phyloP scores from a whole-genome alignment of 2,329 filamentous ascomycete genomes.

The Cryoendolithus antarcticus region DNA sequence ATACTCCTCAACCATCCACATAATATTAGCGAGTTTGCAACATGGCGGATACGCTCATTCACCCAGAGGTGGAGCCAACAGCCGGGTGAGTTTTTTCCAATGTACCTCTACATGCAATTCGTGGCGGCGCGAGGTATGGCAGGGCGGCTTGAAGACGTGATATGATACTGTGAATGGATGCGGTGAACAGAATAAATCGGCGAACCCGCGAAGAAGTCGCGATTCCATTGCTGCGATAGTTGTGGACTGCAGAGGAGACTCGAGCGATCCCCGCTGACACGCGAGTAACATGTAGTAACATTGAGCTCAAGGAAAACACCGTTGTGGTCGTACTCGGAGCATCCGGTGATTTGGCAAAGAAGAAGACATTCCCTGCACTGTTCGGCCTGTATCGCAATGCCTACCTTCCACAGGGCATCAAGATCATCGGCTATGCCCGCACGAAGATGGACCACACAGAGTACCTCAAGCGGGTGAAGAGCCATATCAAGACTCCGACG shows the following conservation, averaged over 20 bases:
- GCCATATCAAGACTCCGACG: conserved; percentile 98
- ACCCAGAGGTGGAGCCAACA: conserved; percentile 32
- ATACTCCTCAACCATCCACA: too few species aligned
- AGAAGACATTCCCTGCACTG: conserved; percentile 98
- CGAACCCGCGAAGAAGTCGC: too few species aligned
- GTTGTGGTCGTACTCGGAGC: conserved; percentile 92
- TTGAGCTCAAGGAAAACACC: conserved; percentile 98
- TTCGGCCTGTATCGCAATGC: conserved; percentile 98
- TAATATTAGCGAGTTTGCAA: conserved; percentile 1
- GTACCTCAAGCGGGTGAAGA: conserved; percentile 86
- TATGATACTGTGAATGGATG: too few species aligned
- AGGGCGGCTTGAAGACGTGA: too few species aligned
- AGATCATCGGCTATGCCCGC: conserved; percentile 95
- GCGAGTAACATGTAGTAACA: conserved; percentile 53
- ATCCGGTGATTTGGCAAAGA: conserved; percentile 96
- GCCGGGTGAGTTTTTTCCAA: conserved; percentile 30
- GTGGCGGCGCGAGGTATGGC: too few species aligned
- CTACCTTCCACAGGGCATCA: conserved; percentile 91
- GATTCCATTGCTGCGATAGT: too few species aligned
- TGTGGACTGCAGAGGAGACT: too few species aligned
- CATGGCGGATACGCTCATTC: conserved; percentile 38
- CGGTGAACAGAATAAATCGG: too few species aligned
- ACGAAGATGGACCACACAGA: conserved; percentile 99
- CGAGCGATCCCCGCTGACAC: too few species aligned
- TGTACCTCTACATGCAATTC: not conserved